Percentiles rank a stretch among this genome's conserved stretches.
Conservation (phyloP, 306 rosid genomes). For the Begonia masoniana region DNA sequence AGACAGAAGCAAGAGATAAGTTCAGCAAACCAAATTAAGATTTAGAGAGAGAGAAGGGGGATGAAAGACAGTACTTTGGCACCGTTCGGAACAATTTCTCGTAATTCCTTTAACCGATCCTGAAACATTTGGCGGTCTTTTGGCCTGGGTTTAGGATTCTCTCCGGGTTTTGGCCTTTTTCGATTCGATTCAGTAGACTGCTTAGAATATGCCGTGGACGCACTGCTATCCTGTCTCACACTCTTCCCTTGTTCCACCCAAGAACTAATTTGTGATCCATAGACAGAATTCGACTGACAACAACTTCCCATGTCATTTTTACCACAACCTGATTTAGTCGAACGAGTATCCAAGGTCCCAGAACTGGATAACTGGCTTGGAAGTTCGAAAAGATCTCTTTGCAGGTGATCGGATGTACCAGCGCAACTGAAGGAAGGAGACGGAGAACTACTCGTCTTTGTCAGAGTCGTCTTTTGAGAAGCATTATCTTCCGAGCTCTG, state of each 20-base stretch:
- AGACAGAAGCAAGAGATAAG: too few species aligned
- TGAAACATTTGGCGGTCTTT: slow-evolving; percentile 99
- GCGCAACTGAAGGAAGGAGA: slow-evolving; percentile 18
- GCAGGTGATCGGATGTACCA: slow-evolving; percentile 6
- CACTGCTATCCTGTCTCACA: slow-evolving; percentile 46
- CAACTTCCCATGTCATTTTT: slow-evolving; percentile 36
- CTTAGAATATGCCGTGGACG: slow-evolving; percentile 75
- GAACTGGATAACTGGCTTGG: too few species aligned
- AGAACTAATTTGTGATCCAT: slow-evolving; percentile 69
- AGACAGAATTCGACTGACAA: slow-evolving; percentile 49
- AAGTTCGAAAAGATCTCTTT: too few species aligned
- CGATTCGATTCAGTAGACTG: slow-evolving; percentile 59
- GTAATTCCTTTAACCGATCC: slow-evolving; percentile 89
- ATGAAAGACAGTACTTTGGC: slow-evolving; percentile 39
- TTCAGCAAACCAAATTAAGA: not conserved
- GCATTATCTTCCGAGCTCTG: slow-evolving; percentile 54
- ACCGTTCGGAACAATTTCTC: slow-evolving; percentile 90
- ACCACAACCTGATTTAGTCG: slow-evolving; percentile 37
- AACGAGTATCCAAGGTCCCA: not conserved
- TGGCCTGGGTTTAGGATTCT: slow-evolving; percentile 95
- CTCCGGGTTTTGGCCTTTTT: slow-evolving; percentile 90
- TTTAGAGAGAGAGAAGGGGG: not conserved
- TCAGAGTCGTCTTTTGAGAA: slow-evolving; percentile 67
- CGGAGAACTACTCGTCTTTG: slow-evolving; percentile 37
- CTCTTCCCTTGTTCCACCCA: slow-evolving; percentile 63